Evolutionary conservation across 2,329 filamentous ascomycete species (phyloP).

Genomic region (Westerdykella ornata): DNA sequence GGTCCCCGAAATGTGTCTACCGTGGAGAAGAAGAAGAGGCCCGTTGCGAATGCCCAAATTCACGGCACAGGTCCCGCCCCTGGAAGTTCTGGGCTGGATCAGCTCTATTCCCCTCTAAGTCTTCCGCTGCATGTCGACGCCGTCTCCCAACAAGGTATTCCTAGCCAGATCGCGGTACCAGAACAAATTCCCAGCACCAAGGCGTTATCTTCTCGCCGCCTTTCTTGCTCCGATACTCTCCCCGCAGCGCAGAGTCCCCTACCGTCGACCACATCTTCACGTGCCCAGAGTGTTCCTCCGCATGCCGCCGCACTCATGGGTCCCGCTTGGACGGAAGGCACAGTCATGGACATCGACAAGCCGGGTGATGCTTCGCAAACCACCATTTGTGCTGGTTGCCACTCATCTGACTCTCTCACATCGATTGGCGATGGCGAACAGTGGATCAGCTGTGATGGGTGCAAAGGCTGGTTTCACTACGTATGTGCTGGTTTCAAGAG

Average conservation of each 20-base stretch:
- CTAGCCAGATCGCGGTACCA: slow-evolving; percentile 1
- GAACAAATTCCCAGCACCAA: neutral
- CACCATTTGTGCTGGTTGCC: slow-evolving; percentile 52
- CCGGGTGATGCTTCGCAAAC: slow-evolving; percentile 28
- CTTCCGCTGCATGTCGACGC: slow-evolving; percentile 14
- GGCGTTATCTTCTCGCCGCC: slow-evolving; percentile 13
- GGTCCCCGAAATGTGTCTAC: slow-evolving; percentile 33
- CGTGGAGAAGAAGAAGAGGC: slow-evolving; percentile 32
- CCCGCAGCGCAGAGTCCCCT: neutral
- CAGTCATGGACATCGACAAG: slow-evolving; percentile 2
- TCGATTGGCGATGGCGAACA: slow-evolving; percentile 50
- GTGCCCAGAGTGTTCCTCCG: neutral
- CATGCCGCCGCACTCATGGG: slow-evolving; percentile 23
- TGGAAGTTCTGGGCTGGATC: slow-evolving; percentile 15
- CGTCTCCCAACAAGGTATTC: slow-evolving; percentile 19
- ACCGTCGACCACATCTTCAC: neutral
- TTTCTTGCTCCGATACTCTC: slow-evolving; percentile 23
- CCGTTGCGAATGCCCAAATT: slow-evolving; percentile 30
- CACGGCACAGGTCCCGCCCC: slow-evolving; percentile 11
- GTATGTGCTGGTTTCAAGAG: slow-evolving; percentile 61
- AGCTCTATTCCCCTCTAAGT: slow-evolving; percentile 31
- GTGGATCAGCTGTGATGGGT: slow-evolving; percentile 64
- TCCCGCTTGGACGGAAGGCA: slow-evolving; percentile 20
- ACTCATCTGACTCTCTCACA: slow-evolving; percentile 49
- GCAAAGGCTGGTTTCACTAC: slow-evolving; percentile 62